phyloP scores from a whole-genome alignment of 257 asterid species.

The Nicotiana tabacum region DNA sequence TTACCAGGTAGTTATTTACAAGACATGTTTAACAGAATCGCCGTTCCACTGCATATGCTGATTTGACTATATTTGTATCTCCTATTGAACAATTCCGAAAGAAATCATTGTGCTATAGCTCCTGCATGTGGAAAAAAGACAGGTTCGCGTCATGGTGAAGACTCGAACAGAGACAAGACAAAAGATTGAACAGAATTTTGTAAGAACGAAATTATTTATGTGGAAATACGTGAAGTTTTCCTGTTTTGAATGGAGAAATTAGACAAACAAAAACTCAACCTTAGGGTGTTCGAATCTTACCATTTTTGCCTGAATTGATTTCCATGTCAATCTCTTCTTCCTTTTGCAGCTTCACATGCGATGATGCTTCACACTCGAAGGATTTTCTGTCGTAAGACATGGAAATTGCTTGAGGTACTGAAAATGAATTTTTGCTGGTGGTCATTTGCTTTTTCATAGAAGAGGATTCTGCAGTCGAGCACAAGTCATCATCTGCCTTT shows the following conservation, averaged over 20 bases:
- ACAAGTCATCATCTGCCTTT: slow-evolving; percentile 48
- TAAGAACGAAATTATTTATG: background rate
- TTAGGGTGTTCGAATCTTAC: slow-evolving; percentile 18
- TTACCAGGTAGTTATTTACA: background rate
- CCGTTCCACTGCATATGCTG: background rate
- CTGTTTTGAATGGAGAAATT: background rate
- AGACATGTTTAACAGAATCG: background rate
- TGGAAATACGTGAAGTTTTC: background rate
- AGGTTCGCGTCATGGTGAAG: background rate
- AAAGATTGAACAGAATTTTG: background rate
- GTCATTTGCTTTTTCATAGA: slow-evolving; percentile 45
- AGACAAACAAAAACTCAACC: background rate
- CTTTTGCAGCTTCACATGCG: slow-evolving; percentile 24
- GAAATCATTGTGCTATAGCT: slow-evolving; percentile 5
- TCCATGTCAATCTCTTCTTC: slow-evolving; percentile 32
- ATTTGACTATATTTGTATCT: background rate
- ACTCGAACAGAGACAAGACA: background rate
- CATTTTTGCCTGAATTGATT: slow-evolving; percentile 39
- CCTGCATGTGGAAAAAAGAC: slow-evolving; percentile 10
- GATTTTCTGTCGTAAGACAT: slow-evolving; percentile 25
- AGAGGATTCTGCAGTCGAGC: slow-evolving; percentile 89
- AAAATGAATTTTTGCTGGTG: slow-evolving; percentile 30
- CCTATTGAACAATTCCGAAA: background rate
- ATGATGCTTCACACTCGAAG: slow-evolving; percentile 27
- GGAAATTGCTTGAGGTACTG: slow-evolving; percentile 49